A percentile compares a stretch with the other conserved stretches of the same genome.
phyloP scores from a whole-genome alignment of 1,284 basidiomycete genomes.

The Schizophyllum amplum region DNA sequence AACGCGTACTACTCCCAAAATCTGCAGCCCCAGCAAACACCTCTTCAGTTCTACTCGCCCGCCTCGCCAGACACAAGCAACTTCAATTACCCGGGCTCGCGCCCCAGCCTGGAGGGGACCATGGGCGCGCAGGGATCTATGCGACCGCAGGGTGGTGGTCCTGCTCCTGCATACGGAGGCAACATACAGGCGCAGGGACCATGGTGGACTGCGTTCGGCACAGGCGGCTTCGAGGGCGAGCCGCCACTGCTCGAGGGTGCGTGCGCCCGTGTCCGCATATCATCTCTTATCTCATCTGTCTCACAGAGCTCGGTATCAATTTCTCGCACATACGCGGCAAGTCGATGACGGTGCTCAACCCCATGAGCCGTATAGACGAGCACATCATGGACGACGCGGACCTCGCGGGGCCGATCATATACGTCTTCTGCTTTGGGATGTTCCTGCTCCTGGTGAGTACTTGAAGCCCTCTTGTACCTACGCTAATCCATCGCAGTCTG shows the following conservation, averaged over 20 bases:
- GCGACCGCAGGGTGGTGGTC: slow-evolving; percentile 27
- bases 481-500: slow-evolving; percentile 53
- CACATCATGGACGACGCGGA: slow-evolving; percentile 99
- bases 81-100: slow-evolving; percentile 60
- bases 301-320: slow-evolving; percentile 94
- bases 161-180: slow-evolving; percentile 50
- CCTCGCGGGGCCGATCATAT: slow-evolving; percentile 92
- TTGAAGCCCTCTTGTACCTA: slow-evolving; percentile 2
- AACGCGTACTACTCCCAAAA: slow-evolving; percentile 38
- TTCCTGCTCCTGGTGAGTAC: slow-evolving; percentile 81
- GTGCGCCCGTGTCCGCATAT: slow-evolving; percentile 9
- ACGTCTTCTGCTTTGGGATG: slow-evolving; percentile 90
- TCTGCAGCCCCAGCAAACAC: slow-evolving; percentile 36
- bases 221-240: slow-evolving; percentile 92
- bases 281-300: background rate
- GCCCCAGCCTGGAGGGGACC: slow-evolving; percentile 67
- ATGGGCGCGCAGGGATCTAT: slow-evolving; percentile 52
- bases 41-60: slow-evolving; percentile 64
- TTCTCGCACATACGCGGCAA: slow-evolving; percentile 93
- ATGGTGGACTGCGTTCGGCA: slow-evolving; percentile 96
- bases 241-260: slow-evolving; percentile 87
- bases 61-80: slow-evolving; percentile 37
- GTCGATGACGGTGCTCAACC: slow-evolving; percentile 93
- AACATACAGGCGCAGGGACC: slow-evolving; percentile 63
- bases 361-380: slow-evolving; percentile 79